These are phyloP conservation scores for Solanum tacnaense DNA, from an alignment of 257 asterid genomes.

Conservation along the genomic window DNA sequence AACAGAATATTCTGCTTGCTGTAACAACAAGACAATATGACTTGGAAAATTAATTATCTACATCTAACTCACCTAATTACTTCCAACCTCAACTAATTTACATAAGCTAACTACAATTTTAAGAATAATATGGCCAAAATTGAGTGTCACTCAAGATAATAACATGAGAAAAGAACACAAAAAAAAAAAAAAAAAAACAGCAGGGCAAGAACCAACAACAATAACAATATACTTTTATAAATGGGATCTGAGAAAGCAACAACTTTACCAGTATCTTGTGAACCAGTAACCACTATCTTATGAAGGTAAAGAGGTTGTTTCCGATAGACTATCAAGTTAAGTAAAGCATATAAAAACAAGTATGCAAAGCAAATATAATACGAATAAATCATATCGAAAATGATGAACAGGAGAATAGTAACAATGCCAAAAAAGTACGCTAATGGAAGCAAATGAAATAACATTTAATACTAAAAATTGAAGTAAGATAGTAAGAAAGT, in stretches of 20 bases:
- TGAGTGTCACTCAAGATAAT: background rate
- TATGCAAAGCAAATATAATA: too few species aligned
- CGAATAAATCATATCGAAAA: background rate
- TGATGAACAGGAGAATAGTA: background rate
- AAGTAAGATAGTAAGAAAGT: background rate
- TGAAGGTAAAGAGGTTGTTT: background rate
- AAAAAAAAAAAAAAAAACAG: background rate
- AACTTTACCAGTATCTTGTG: background rate
- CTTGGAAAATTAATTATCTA: background rate
- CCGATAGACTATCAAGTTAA: background rate
- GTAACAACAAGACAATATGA: background rate
- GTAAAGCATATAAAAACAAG: background rate
- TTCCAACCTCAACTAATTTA: background rate
- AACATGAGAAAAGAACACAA: background rate
- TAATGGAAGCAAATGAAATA: background rate
- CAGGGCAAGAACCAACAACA: background rate
- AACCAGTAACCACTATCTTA: too few species aligned
- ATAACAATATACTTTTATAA: background rate
- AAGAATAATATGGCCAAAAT: background rate
- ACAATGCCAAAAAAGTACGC: too few species aligned
- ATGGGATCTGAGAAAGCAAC: background rate
- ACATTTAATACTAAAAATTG: too few species aligned
- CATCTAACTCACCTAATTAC: background rate
- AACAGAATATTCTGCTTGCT: background rate
- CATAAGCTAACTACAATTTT: constrained; percentile 3